Base-by-base conservation (phyloP, 495 filamentous ascomycete genomes). In the Penicillium tannophilum region DNA sequence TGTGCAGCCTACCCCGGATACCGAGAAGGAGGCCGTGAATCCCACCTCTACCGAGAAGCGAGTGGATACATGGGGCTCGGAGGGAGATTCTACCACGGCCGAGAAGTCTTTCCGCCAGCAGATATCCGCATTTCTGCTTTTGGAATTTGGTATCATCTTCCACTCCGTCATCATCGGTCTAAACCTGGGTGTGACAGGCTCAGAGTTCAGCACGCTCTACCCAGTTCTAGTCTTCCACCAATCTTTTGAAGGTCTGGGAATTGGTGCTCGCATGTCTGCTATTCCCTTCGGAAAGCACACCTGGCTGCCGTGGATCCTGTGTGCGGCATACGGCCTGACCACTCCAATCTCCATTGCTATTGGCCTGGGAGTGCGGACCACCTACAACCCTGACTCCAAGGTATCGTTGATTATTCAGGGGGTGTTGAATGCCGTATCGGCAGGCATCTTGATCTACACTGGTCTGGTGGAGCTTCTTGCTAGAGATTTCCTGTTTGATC, bases 101-200 rank as follows among this genome's bases (percentile, higher is more conserved):
- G 67, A 70, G 30, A 55, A 57, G 9, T 70, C 69, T 14, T 66
- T 70, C 33, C 61, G 50, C 24, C 68, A 72, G 30, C 73, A 76
- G 47, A 76, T 77, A 39, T 63, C 74, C 0, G 75, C 75, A 1
- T 65, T 77, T 61, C 61, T 73, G 20, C 72, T 79, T 26, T 83
- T 90, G 53, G 88, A 90, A 62, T 90, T 89, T 61, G 88, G 88
- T 23, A 82, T 90, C 55, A 79, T 90, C 48, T 89, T 90, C 65
- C 88, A 90, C 70, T 88, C 84, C 52, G 80, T 90, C 46, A 88
- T 90, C 68, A 87, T 90, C 44, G 88, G 88, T 14, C 77, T 90
- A 2, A 89, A 85, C 3, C 84, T 90, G 6, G 86, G 84, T 11
- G 86, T 88, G 12, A 72, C 84, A 0, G 86, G 86, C 26, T 59